Evolutionary conservation across 2,329 filamentous ascomycete genomes (phyloP).

Genomic region (Cryphonectria radicalis): DNA sequence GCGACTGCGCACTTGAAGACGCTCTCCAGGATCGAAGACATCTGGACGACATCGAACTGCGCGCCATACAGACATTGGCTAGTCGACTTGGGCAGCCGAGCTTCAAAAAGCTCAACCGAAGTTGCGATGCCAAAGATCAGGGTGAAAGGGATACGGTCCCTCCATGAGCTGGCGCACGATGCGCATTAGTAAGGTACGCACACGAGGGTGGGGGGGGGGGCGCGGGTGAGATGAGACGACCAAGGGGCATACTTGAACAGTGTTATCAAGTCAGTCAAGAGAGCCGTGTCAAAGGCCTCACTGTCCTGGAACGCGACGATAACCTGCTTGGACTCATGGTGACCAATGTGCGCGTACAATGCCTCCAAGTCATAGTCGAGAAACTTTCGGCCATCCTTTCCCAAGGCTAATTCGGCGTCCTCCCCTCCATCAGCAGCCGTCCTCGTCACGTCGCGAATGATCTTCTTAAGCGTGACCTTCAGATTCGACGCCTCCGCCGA

Average conservation of each 20-base stretch:
- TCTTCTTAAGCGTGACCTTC: slow-evolving; percentile 72
- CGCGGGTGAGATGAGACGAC: not conserved
- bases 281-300: slow-evolving; percentile 74
- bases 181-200: slow-evolving; percentile 37
- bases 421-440: slow-evolving; percentile 57
- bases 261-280: slow-evolving; percentile 73
- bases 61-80: slow-evolving; percentile 70
- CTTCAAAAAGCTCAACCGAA: slow-evolving; percentile 78
- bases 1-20: slow-evolving; percentile 71
- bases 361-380: slow-evolving; percentile 81
- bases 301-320: slow-evolving; percentile 79
- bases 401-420: slow-evolving; percentile 48
- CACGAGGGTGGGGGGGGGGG: too few relatives aligned
- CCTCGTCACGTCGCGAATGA: slow-evolving; percentile 69
- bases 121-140: slow-evolving; percentile 81
- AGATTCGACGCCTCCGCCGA: slow-evolving; percentile 75
- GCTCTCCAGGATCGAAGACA: slow-evolving; percentile 71
- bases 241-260: slow-evolving; percentile 63
- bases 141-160: slow-evolving; percentile 75
- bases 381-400: slow-evolving; percentile 62
- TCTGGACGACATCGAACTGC: slow-evolving; percentile 78
- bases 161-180: slow-evolving; percentile 58
- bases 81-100: slow-evolving; percentile 70
- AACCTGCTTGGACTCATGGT: slow-evolving; percentile 60
- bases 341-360: slow-evolving; percentile 62